These are phyloP conservation scores for Corchorus capsularis DNA, from an alignment of 345 rosid species.

Conservation along the genomic window DNA sequence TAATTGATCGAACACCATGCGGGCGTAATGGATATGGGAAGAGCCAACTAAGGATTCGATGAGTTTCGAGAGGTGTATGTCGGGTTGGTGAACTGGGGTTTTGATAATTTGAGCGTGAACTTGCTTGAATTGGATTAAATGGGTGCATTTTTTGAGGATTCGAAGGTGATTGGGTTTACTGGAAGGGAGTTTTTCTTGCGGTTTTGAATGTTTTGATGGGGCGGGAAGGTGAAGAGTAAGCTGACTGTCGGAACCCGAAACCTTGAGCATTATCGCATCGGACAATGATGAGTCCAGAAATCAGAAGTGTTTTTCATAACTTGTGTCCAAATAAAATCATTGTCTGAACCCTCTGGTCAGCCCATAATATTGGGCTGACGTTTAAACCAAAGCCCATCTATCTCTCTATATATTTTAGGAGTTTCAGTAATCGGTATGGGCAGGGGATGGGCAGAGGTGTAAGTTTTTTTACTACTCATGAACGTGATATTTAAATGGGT, in stretches of 20 bases:
- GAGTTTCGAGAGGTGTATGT: conserved; percentile 28
- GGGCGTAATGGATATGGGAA: conserved; percentile 22
- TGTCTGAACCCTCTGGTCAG: not conserved
- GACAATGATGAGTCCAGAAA: no score
- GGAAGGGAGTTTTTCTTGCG: not conserved
- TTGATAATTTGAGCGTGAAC: conserved; percentile 28
- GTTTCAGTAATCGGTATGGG: no score
- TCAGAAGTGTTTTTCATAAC: not conserved
- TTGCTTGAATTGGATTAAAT: conserved; percentile 29
- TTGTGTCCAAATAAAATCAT: not conserved
- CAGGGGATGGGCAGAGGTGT: no score
- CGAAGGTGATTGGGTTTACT: not conserved
- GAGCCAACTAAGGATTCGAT: conserved; percentile 24
- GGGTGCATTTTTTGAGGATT: conserved; percentile 23
- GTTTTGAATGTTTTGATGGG: conserved; percentile 15
- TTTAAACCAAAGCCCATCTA: not conserved
- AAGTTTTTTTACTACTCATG: no score
- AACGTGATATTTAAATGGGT: no score
- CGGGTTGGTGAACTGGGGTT: not conserved
- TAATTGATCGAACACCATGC: conserved; percentile 23
- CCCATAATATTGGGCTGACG: not conserved
- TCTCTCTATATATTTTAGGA: not conserved
- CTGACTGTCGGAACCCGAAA: not conserved
- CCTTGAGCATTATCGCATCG: not conserved
- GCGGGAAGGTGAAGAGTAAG: not conserved